These are phyloP conservation scores for Ophiocordyceps camponoti-rufipedis DNA, from an alignment of 2,329 filamentous ascomycete genomes.

Conservation along the genomic window DNA sequence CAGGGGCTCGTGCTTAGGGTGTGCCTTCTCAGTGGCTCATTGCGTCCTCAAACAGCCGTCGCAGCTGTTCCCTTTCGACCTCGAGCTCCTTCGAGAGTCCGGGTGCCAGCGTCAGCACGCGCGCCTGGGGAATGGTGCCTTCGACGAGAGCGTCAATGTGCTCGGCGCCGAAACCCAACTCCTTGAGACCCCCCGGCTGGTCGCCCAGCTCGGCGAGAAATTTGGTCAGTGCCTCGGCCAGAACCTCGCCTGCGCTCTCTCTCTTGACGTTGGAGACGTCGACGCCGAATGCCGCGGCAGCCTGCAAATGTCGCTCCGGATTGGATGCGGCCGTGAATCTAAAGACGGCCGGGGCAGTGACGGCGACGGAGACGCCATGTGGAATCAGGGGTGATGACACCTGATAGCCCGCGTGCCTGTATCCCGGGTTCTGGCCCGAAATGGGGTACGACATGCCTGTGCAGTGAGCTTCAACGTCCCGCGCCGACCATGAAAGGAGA, in stretches of 20 bases:
- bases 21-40: constrained; percentile 16
- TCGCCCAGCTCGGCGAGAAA: constrained; percentile 76
- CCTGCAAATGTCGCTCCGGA: constrained; percentile 75
- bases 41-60: constrained; percentile 46
- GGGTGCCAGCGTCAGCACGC: constrained; percentile 84
- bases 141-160: constrained; percentile 77
- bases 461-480: background rate
- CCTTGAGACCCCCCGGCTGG: constrained; percentile 73
- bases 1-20: background rate
- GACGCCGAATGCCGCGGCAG: constrained; percentile 79
- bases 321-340: constrained; percentile 82
- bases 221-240: constrained; percentile 63
- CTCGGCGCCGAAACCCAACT: constrained; percentile 56
- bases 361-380: constrained; percentile 87
- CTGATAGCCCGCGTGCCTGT: constrained; percentile 75
- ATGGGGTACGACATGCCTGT: constrained; percentile 92
- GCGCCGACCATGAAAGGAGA: background rate
- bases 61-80: constrained; percentile 54
- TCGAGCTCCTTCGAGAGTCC: constrained; percentile 53
- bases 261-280: constrained; percentile 76
- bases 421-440: constrained; percentile 79
- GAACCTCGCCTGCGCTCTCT: constrained; percentile 75
- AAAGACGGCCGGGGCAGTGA: constrained; percentile 87
- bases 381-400: constrained; percentile 68
- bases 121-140: constrained; percentile 79